Evolutionary conservation across 2,329 filamentous ascomycete species (phyloP), one percentile per base, ranked within the genome.

Genomic region (Fusarium chuoi): DNA sequence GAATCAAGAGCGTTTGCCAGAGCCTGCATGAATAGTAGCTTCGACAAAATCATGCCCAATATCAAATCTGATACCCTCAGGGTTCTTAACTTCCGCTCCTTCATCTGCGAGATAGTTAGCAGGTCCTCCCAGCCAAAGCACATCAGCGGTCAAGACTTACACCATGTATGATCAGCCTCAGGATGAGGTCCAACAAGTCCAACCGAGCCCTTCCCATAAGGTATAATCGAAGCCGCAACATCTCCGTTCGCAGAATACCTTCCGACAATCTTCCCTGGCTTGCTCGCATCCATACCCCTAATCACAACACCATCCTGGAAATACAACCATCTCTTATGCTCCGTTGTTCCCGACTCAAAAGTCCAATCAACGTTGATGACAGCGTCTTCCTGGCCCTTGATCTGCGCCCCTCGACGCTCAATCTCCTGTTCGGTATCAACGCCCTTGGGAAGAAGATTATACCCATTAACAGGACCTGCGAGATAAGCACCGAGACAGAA

Each of bases 241-340:
- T 68, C 64, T 0, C 55, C 56, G 5, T 68, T 68, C 1, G 36
- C 18, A 1, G 64, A 68, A 22, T 68, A 68, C 2, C 36, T 28
- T 2, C 64, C 65, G 2, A 68, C 28, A 0, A 68, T 3, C 2
- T 48, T 58, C 0, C 65, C 65, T 0, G 63, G 65, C 0, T 33
- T 68, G 3, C 24, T 54, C 1, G 11, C 46, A 15, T 28, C 6
- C 3, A 68, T 28, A 1, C 65, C 65, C 17, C 67, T 36, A 6
- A 68, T 62, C 1, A 68, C 55, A 33, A 68, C 64, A 2, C 65
- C 65, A 5, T 68, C 65, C 7, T 68, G 65, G 5, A 68, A 68
- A 24, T 68, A 68, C 4, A 68, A 3, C 65, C 55, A 68, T 5
- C 65, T 38, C 15, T 62, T 62, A 3, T 62, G 26, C 2, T 68